Base-by-base conservation (phyloP, 1,139 yeast species). In the Pichia sp. region DNA sequence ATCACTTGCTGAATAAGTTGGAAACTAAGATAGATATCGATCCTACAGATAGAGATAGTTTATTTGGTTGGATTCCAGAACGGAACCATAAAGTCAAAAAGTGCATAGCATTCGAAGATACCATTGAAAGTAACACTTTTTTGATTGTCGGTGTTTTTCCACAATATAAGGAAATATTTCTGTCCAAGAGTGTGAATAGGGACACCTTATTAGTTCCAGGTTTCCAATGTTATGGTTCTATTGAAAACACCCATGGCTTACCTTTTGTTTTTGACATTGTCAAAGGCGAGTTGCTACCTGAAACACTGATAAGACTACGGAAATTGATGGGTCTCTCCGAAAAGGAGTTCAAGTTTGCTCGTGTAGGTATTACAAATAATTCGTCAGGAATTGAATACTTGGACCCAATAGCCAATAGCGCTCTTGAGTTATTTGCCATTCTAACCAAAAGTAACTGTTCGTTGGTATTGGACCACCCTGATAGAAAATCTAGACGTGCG, bases 391-490 rank as follows among this genome's bases (percentile, higher is more conserved):
- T 67, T 74, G 81, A 59, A 63, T 73, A 78, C 50, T 75, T 86
- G 52, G 81, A 75, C 46, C 72, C 82, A 52, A 67, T 79, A 23
- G 82, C 78, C 10, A 82, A 81, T 55, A 79, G 80, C 30, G 79
- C 75, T 26, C 63, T 80, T 47, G 73, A 77, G 13, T 72, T 90
- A 34, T 87, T 75, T 67, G 82, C 84, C 53, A 79, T 79, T 53
- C 69, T 86, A 57, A 44, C 54, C 10, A 53, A 49, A 19, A 43
- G 49, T 8, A 47, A 52, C 8, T 52, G 55, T 57, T 76, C 75
- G 36, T 73, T 93, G 55, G 95, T 92, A 26, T 75, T 93, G 67
- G 97, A 93, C 66, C 96, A 89, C 67, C 89, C 93, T 8, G 97
- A 90, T 69, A 80, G 95, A 64, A 70, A 78, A 41, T 75, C 79